Base-by-base conservation (phyloP, 768 basidiomycete genomes). In the Kwoniella sp. region DNA sequence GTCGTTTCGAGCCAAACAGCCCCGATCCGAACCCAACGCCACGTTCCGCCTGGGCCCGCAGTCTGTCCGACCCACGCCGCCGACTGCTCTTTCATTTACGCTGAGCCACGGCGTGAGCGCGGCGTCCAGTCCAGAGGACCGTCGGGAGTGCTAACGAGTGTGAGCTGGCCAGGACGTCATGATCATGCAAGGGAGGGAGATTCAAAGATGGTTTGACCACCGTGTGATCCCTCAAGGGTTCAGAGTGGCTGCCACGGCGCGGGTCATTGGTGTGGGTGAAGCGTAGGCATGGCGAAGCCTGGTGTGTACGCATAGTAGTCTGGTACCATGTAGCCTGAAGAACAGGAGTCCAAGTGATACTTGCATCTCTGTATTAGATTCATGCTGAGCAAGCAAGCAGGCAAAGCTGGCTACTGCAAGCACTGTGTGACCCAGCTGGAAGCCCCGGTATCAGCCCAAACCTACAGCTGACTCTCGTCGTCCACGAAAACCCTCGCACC, bases 401-500 rank as follows among this genome's bases (percentile, higher is more conserved):
- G 19, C 34, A 36, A 19, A 36, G 19, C 8, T 39, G 15, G 19
- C 37, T n/a, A n/a, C 37, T 39, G 37, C 37, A 15, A 39, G 37
- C 37, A 9, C 15, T 9, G 37, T 19, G 37, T 7, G 31, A 15
- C 15, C 31, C 15, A 15, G 8, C 31, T 32, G 31, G 8, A 8
- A 15, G 31, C 15, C 15, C 31, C 15, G 9, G 15, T 32, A 32
- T 8, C 31, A 32, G 31, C 8, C 8, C 31, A 32, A 5, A 38
- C 25, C 39, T 50, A 66, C 4, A 63, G 43, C 51, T 70, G 68
- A 49, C 58, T 56, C 50, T 71, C 72, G 52, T 74, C 72, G 47
- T 74, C 72, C 20, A 66, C 65, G 49, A 74, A 74, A 5, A 74
- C 70, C 46, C 67, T 57, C 3, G 70, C 57, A n/a, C 25, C 34